Evolutionary conservation across 305 asterid genomes (phyloP).

Genomic region (Fraxinus platypoda): DNA sequence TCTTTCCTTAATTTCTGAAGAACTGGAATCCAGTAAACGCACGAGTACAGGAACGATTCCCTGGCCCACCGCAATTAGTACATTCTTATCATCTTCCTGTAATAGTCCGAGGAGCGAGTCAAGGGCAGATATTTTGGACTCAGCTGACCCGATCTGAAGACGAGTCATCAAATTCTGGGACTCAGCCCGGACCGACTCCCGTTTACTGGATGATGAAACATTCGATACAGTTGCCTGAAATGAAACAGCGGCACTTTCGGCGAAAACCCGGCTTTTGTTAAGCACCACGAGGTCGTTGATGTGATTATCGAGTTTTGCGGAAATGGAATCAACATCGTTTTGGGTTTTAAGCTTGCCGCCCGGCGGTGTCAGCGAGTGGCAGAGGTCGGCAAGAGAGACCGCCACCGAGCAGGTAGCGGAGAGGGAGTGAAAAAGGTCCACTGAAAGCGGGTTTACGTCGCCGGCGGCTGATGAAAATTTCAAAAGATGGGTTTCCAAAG

Average conservation of each 20-base stretch:
- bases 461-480: constrained; percentile 34
- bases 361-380: constrained; percentile 44
- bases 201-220: constrained; percentile 23
- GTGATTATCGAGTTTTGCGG: constrained; percentile 61
- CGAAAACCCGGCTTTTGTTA: constrained; percentile 42
- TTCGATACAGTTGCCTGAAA: constrained; percentile 11
- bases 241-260: constrained; percentile 27
- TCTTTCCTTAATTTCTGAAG: constrained; percentile 70
- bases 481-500: constrained; percentile 49
- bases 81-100: constrained; percentile 74
- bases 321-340: constrained; percentile 59
- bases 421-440: constrained; percentile 60
- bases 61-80: constrained; percentile 67
- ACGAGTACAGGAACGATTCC: constrained; percentile 82
- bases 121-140: constrained; percentile 63
- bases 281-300: constrained; percentile 65
- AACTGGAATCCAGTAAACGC: constrained; percentile 61
- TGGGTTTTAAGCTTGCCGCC: constrained; percentile 80
- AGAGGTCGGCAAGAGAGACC: constrained; percentile 43
- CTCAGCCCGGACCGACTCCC: constrained; percentile 63
- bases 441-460: constrained; percentile 38
- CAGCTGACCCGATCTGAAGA: constrained; percentile 84
- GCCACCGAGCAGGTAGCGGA: constrained; percentile 49
- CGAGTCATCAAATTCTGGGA: constrained; percentile 64
- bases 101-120: constrained; percentile 66